Evolutionary conservation across 2,329 filamentous ascomycete genomes (phyloP).

Genomic region (Arthrobotrys entomopaga): DNA sequence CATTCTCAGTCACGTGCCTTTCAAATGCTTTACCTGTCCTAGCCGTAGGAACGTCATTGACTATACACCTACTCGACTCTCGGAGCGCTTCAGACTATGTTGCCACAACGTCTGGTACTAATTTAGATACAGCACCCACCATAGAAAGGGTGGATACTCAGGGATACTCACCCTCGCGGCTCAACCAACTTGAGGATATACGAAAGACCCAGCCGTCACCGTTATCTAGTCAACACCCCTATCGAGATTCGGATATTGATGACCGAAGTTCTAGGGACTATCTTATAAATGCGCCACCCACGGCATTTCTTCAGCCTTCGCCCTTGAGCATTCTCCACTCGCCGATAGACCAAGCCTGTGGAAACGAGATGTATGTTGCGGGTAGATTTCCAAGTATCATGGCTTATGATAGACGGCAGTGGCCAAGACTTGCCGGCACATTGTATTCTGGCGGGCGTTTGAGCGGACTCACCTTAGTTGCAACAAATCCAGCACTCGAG

Average conservation of each 20-base stretch:
- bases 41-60: slow-evolving; percentile 83
- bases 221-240: slow-evolving; percentile 53
- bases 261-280: slow-evolving; percentile 59
- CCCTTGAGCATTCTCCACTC: slow-evolving; percentile 85
- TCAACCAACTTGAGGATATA: slow-evolving; percentile 56
- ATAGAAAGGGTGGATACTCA: slow-evolving; percentile 57
- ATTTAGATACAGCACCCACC: background rate
- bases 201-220: slow-evolving; percentile 58
- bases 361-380: slow-evolving; percentile 74
- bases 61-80: slow-evolving; percentile 84
- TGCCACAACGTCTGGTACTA: slow-evolving; percentile 22
- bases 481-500: slow-evolving; percentile 70
- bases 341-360: slow-evolving; percentile 74
- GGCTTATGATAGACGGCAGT: slow-evolving; percentile 87
- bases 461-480: slow-evolving; percentile 76
- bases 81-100: slow-evolving; percentile 61
- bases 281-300: slow-evolving; percentile 67
- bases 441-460: slow-evolving; percentile 85
- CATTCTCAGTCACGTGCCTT: slow-evolving; percentile 83
- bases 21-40: slow-evolving; percentile 75
- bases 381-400: slow-evolving; percentile 89
- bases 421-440: slow-evolving; percentile 79
- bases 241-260: slow-evolving; percentile 58
- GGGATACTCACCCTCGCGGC: slow-evolving; percentile 20
- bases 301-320: slow-evolving; percentile 75